Evolutionary conservation across 208 protist species (phyloP).

Genomic region (Blastocrithidia nonstop): DNA sequence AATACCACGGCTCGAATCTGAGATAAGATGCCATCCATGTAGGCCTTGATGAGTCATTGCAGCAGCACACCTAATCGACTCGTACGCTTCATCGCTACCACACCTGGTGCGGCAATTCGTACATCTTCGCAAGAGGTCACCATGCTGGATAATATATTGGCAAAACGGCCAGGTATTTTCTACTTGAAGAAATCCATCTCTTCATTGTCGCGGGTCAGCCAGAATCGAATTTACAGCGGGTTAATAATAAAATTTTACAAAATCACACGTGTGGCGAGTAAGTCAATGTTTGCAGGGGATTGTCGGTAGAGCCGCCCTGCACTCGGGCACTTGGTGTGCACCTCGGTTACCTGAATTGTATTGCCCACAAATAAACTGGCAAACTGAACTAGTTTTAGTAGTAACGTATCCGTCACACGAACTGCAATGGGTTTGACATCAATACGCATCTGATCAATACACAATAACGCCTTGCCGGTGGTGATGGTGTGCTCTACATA

Average conservation of each 20-base stretch:
- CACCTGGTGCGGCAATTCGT: slow-evolving; percentile 39
- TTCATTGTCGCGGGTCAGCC: slow-evolving; percentile 57
- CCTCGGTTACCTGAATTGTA: neutral
- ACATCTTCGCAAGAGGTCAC: slow-evolving; percentile 71
- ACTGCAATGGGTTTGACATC: slow-evolving; percentile 60
- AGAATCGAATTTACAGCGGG: slow-evolving; percentile 66
- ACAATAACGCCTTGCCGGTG: slow-evolving; percentile 38
- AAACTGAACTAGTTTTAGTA: slow-evolving; percentile 39
- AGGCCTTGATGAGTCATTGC: slow-evolving; percentile 58
- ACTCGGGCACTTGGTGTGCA: slow-evolving; percentile 16
- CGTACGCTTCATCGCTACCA: slow-evolving; percentile 36
- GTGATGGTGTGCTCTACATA: slow-evolving; percentile 27
- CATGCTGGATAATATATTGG: slow-evolving; percentile 76
- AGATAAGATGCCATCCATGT: slow-evolving; percentile 41
- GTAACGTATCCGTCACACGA: slow-evolving; percentile 65
- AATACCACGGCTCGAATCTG: slow-evolving; percentile 57
- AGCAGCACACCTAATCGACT: slow-evolving; percentile 39
- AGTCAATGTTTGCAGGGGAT: slow-evolving; percentile 34
- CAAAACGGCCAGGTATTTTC: slow-evolving; percentile 33
- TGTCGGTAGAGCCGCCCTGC: slow-evolving; percentile 18
- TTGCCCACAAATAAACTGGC: slow-evolving; percentile 1
- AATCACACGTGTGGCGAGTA: slow-evolving; percentile 44
- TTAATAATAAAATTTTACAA: slow-evolving; percentile 80
- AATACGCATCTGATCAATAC: slow-evolving; percentile 55
- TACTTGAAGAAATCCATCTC: slow-evolving; percentile 74